Base-by-base conservation (phyloP, 2,329 filamentous ascomycete species). In the Pyrenochaeta sp. region DNA sequence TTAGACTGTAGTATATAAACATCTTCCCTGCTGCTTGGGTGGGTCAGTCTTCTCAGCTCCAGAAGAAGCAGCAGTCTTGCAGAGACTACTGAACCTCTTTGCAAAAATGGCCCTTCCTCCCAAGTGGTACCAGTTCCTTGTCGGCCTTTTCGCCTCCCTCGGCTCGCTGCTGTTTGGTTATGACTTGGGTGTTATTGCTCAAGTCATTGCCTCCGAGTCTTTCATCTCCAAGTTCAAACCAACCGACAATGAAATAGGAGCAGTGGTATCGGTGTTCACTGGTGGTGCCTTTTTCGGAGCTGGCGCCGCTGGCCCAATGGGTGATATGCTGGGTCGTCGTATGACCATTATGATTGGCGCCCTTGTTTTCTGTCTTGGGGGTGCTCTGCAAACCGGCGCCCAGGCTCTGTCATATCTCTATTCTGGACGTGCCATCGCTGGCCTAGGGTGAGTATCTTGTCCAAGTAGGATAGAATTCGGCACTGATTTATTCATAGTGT, bases 191-290 rank as follows among this genome's bases (percentile, higher is more conserved):
- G 81, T 84, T 18, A 83, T 84, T 48, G 81, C 81, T 7, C 80
- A 80, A 52, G 81, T 80, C 35, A 78, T 83, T 42, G 70, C 71
- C 4, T 73, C 71, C 7, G 45, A 67, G n/a, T 71, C 74, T 18
- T 78, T 79, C 61, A 61, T 55, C 2, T 31, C 46, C 35, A 62
- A 65, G 10, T 78, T 78, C 64, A 61, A 71, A 0, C 72, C 75
- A 1, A 65, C 49, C 20, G 47, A 62, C 7, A 63, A 72, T 50
- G 71, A 77, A 40, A 85, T 79, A 24, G 88, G 87, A 39, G 81
- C 87, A 3, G 86, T 90, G 0, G 88, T 92, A 1, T 88, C 87
- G 1, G 79, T 91, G 46, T 92, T 93, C 68, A 93, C 89, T 0
- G 86, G 80, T 2, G 84, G 88, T 30, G 88, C 88, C 15, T 90